Conservation (phyloP, 2,329 filamentous ascomycete genomes). For the Fusarium sp. region DNA sequence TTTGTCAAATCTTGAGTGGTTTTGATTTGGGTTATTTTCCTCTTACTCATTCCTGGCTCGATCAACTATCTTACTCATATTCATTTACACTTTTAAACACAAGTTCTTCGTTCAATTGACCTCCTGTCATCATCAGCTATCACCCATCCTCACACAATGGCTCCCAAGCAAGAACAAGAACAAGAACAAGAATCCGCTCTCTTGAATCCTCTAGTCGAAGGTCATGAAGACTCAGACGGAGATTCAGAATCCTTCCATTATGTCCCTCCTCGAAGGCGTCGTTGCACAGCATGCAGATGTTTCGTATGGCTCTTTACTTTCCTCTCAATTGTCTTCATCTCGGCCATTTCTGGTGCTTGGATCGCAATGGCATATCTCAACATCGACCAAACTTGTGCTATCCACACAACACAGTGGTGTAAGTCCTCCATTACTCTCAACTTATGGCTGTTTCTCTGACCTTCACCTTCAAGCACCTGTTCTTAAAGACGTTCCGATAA, state of each 20-base stretch:
- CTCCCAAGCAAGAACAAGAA: slow-evolving; percentile 43
- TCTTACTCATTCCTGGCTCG: background rate
- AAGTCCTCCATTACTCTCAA: slow-evolving; percentile 29
- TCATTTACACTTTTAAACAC: background rate
- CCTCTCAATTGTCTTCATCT: slow-evolving; percentile 26
- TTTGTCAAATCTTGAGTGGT: slow-evolving; percentile 4
- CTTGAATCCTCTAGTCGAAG: slow-evolving; percentile 29
- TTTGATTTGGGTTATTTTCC: background rate
- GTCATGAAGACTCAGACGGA: slow-evolving; percentile 36
- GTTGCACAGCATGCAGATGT: slow-evolving; percentile 32
- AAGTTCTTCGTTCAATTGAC: background rate
- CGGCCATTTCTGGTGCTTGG: slow-evolving; percentile 39
- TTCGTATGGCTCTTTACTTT: slow-evolving; percentile 24
- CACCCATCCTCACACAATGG: slow-evolving; percentile 22
- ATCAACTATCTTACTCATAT: background rate
- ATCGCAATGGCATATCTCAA: slow-evolving; percentile 40
- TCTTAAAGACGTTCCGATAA: slow-evolving; percentile 51
- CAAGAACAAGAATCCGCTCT: slow-evolving; percentile 41
- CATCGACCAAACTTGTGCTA: slow-evolving; percentile 43
- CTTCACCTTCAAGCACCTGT: slow-evolving; percentile 49
- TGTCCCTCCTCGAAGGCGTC: slow-evolving; percentile 26
- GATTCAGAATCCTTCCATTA: slow-evolving; percentile 39
- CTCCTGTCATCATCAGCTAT: background rate
- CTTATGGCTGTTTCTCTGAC: background rate
- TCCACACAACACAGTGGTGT: slow-evolving; percentile 57